Evolutionary conservation across 148 eudicot species (phyloP).

Genomic region (Fagopyrum tataricum): DNA sequence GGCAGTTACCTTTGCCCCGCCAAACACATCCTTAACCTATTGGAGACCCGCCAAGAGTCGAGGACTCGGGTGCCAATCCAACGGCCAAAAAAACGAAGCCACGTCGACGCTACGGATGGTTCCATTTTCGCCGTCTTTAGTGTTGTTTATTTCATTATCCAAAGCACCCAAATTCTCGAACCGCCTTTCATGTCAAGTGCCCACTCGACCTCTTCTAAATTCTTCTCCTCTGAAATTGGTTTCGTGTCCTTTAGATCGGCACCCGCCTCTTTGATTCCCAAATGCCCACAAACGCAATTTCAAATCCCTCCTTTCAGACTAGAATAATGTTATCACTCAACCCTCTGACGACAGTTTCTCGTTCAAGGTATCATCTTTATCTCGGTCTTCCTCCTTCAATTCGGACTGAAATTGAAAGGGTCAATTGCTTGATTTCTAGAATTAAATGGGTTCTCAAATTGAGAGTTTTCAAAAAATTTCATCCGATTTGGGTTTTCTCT

Average conservation of each 20-base stretch:
- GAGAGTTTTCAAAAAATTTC: no score
- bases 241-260: neutral
- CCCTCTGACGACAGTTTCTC: neutral
- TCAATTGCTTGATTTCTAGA: neutral
- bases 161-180: neutral
- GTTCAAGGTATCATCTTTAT: neutral
- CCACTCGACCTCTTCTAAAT: neutral
- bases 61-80: neutral
- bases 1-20: no score
- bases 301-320: neutral
- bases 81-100: neutral
- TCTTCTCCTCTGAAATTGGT: neutral
- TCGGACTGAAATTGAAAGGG: neutral
- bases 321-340: neutral
- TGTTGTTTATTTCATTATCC: constrained; percentile 9
- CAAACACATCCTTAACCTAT: no score
- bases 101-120: neutral
- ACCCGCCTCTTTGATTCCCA: neutral
- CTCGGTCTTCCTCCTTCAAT: neutral
- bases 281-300: neutral
- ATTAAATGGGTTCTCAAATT: neutral
- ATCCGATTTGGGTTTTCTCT: neutral
- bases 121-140: neutral
- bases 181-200: constrained; percentile 1
- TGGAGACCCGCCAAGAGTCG: no score